A percentile compares a stretch with the other conserved stretches of the same genome.
Evolutionary conservation across 495 filamentous ascomycete genomes (phyloP).

Genomic region (Lentithecium fluviatile): DNA sequence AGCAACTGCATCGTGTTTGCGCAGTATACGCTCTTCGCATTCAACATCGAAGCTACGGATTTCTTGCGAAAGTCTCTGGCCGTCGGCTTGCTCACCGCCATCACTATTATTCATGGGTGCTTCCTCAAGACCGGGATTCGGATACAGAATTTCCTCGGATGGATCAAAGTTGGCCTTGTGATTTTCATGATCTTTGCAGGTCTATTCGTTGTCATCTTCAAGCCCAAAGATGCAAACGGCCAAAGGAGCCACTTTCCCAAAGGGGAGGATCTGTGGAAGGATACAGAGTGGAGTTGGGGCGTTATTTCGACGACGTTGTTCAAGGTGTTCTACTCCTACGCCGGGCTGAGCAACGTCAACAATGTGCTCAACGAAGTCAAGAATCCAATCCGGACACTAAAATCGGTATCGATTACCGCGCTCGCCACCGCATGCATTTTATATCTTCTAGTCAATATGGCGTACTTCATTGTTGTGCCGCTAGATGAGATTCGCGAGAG

Average conservation of each 20-base stretch:
- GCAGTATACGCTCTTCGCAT: constrained; percentile 37
- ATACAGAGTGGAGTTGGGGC: constrained; percentile 56
- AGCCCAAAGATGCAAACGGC: constrained; percentile 2
- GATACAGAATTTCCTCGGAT: constrained; percentile 40
- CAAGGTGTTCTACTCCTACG: constrained; percentile 72
- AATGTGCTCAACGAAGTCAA: constrained; percentile 77
- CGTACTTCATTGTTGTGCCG: constrained; percentile 68
- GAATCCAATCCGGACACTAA: constrained; percentile 65
- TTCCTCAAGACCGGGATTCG: constrained; percentile 35
- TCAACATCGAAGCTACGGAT: constrained; percentile 28
- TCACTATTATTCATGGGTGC: constrained; percentile 38
- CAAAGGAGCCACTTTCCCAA: constrained; percentile 11
- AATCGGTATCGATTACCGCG: constrained; percentile 60
- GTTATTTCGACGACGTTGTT: constrained; percentile 63
- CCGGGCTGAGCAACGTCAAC: constrained; percentile 66
- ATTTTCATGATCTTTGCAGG: constrained; percentile 48
- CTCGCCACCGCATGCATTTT: constrained; percentile 60
- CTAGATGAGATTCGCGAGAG: constrained; percentile 66
- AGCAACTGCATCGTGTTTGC: constrained; percentile 39
- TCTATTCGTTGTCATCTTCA: constrained; percentile 37
- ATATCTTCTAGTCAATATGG: constrained; percentile 68
- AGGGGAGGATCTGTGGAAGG: constrained; percentile 49
- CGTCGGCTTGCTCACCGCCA: constrained; percentile 33
- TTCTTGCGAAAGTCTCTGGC: constrained; percentile 30
- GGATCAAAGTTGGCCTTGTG: constrained; percentile 41